Evolutionary conservation across 1,139 yeast species (phyloP).

Genomic region (Pneumocystis canis): DNA sequence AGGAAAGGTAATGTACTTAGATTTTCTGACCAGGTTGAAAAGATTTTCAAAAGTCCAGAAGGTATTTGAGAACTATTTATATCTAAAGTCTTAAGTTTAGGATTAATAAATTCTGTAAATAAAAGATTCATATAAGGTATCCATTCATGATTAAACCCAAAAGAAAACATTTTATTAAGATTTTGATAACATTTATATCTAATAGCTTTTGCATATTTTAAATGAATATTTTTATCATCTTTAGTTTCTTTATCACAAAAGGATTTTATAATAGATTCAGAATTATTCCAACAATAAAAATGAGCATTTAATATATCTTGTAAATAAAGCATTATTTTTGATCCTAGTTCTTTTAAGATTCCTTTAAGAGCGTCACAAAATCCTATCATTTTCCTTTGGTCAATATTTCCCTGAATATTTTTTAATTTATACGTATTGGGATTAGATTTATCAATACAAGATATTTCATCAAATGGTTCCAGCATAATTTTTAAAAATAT

Average conservation of each 20-base stretch:
- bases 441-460: conserved; percentile 24
- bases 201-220: conserved; percentile 20
- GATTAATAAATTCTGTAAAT: conserved; percentile 41
- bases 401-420: background rate
- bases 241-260: conserved; percentile 2
- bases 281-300: conserved; percentile 40
- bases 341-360: conserved; percentile 48
- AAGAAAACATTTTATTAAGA: conserved; percentile 21
- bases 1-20: conserved; percentile 39
- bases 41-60: conserved; percentile 58
- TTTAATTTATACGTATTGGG: background rate
- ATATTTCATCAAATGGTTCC: conserved; percentile 34
- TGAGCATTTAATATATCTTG: conserved; percentile 45
- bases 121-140: conserved; percentile 36
- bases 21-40: conserved; percentile 47
- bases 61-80: conserved; percentile 70
- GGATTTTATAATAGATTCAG: conserved; percentile 31
- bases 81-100: conserved; percentile 54
- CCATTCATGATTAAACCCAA: conserved; percentile 38
- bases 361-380: conserved; percentile 56
- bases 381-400: conserved; percentile 49
- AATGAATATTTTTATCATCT: conserved; percentile 4
- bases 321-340: conserved; percentile 38
- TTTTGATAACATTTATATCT: conserved; percentile 24
- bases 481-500: conserved; percentile 52